Evolutionary conservation across 192 early-diverging fungal species (phyloP).

Genomic region (Allomyces macrogynus): DNA sequence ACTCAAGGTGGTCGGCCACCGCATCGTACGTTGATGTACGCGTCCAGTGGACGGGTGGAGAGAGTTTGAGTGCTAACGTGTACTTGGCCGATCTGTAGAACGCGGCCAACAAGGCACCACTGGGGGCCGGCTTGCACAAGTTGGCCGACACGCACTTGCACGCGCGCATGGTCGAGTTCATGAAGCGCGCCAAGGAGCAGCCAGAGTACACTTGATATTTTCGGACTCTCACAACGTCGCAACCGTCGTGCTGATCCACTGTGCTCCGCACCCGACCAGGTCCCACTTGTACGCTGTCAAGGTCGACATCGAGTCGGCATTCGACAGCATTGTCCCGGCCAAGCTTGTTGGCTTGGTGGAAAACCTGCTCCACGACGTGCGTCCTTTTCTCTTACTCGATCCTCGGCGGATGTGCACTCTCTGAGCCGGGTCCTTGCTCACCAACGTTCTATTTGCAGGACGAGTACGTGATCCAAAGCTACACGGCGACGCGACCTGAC

Average conservation of each 20-base stretch:
- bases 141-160: not conserved
- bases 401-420: no score
- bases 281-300: conserved; percentile 53
- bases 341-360: conserved; percentile 36
- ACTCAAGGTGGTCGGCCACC: not conserved
- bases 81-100: no score
- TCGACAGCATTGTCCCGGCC: conserved; percentile 62
- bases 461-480: conserved; percentile 48
- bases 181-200: not conserved
- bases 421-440: no score
- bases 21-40: not conserved
- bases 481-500: conserved; percentile 22
- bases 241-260: no score
- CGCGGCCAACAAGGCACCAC: no score
- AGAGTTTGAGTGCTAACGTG: no score
- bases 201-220: no score
- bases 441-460: conserved; percentile 16
- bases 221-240: no score
- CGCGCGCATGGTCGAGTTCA: conserved; percentile 4
- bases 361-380: conserved; percentile 26
- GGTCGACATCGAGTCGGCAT: conserved; percentile 55
- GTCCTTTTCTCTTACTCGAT: conserved; percentile 2
- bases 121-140: not conserved
- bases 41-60: no score
- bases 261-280: not conserved